Conservation (phyloP, 345 rosid species). For the Trapa incisa region DNA sequence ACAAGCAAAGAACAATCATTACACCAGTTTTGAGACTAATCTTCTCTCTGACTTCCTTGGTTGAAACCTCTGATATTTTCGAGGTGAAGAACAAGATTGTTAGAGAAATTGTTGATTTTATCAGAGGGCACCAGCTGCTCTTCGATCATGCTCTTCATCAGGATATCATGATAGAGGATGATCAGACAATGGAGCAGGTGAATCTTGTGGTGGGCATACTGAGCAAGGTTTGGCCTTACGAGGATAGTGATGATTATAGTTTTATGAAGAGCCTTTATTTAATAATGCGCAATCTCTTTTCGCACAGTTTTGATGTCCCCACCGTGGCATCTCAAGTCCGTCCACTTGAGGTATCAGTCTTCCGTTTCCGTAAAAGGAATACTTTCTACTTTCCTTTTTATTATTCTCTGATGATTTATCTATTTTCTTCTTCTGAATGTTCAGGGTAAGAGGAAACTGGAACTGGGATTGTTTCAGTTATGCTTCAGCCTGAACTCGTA, state of each 20-base stretch:
- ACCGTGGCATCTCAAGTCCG: constrained; percentile 20
- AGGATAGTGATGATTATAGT: constrained; percentile 70
- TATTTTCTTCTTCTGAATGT: constrained; percentile 9
- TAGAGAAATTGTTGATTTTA: constrained; percentile 68
- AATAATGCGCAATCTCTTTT: constrained; percentile 62
- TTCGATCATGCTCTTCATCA: constrained; percentile 76
- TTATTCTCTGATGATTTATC: background rate
- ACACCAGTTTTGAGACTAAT: constrained; percentile 67
- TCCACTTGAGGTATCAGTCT: constrained; percentile 32
- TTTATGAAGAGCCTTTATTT: constrained; percentile 81
- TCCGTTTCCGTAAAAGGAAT: background rate
- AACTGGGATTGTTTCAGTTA: constrained; percentile 41
- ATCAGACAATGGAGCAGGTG: constrained; percentile 72
- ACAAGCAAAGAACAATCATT: constrained; percentile 55
- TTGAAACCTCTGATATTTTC: constrained; percentile 64
- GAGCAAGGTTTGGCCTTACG: constrained; percentile 96
- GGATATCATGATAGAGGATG: constrained; percentile 55
- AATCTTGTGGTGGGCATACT: constrained; percentile 84
- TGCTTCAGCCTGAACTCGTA: constrained; percentile 75
- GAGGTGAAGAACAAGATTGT: constrained; percentile 93
- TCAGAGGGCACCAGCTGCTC: constrained; percentile 63
- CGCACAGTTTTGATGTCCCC: constrained; percentile 23
- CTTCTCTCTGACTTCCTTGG: constrained; percentile 70
- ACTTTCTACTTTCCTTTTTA: background rate
- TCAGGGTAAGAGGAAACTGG: constrained; percentile 48